These are phyloP conservation scores for Boletus speciosus DNA, from an alignment of 768 basidiomycete species.

Conservation along the genomic window DNA sequence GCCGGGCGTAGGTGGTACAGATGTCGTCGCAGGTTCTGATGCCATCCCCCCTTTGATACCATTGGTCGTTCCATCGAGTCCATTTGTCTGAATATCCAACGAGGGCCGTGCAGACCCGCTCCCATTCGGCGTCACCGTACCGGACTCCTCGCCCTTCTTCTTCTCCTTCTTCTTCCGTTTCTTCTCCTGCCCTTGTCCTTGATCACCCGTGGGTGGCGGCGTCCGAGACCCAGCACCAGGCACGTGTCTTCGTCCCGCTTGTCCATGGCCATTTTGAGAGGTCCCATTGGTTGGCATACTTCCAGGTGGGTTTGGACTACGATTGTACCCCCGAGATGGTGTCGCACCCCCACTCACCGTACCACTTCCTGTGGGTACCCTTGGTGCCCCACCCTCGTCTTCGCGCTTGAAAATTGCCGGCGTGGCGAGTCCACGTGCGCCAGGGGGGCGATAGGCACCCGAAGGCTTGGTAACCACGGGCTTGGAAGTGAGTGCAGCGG, in stretches of 20 bases:
- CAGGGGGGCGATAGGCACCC: constrained; percentile 92
- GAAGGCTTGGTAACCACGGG: constrained; percentile 60
- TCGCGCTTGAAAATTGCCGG: constrained; percentile 88
- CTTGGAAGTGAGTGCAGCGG: constrained; percentile 49
- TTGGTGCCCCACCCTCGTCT: constrained; percentile 76
- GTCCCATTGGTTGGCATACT: constrained; percentile 37
- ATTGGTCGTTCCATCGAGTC: constrained; percentile 15
- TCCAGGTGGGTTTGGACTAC: constrained; percentile 56
- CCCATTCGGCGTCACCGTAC: constrained; percentile 29
- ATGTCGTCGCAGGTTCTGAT: constrained; percentile 8
- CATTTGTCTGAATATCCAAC: constrained; percentile 36
- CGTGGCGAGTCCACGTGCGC: constrained; percentile 84
- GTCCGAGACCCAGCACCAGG: constrained; percentile 66
- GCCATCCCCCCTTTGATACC: constrained; percentile 12
- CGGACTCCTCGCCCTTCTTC: constrained; percentile 41
- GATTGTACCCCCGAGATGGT: constrained; percentile 57
- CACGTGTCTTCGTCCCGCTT: constrained; percentile 42
- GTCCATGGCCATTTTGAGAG: constrained; percentile 29
- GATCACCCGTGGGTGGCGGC: constrained; percentile 44
- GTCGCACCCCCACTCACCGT: constrained; percentile 51
- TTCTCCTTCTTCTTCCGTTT: constrained; percentile 56
- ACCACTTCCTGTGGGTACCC: constrained; percentile 39
- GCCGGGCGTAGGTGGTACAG: constrained; percentile 53
- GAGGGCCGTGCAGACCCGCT: constrained; percentile 30
- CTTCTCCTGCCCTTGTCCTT: constrained; percentile 27